Evolutionary conservation across 2,329 filamentous ascomycete species (phyloP).

Genomic region (Xylariaceae sp.): DNA sequence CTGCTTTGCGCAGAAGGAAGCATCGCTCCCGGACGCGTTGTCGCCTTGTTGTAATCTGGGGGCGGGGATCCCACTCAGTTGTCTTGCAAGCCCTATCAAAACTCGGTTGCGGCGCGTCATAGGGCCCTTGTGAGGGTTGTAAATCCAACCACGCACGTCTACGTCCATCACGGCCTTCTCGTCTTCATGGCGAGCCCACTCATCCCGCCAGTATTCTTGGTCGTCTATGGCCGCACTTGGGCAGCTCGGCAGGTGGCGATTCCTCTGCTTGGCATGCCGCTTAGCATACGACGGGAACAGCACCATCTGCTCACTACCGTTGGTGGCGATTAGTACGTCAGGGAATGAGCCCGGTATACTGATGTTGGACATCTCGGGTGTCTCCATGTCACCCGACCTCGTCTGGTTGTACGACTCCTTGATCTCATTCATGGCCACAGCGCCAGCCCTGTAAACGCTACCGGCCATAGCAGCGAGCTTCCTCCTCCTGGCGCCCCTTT

Average conservation of each 20-base stretch:
- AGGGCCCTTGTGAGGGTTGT: slow-evolving; percentile 75
- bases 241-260: slow-evolving; percentile 33
- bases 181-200: slow-evolving; percentile 76
- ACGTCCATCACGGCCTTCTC: slow-evolving; percentile 86
- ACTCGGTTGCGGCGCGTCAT: slow-evolving; percentile 84
- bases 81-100: slow-evolving; percentile 77
- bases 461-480: slow-evolving; percentile 66
- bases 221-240: slow-evolving; percentile 47
- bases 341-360: slow-evolving; percentile 74
- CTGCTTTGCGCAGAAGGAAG: slow-evolving; percentile 31
- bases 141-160: slow-evolving; percentile 93
- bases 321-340: slow-evolving; percentile 72
- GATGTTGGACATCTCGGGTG: slow-evolving; percentile 31
- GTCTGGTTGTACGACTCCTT: slow-evolving; percentile 55
- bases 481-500: slow-evolving; percentile 68
- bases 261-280: slow-evolving; percentile 51
- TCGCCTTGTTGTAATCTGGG: slow-evolving; percentile 43
- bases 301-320: slow-evolving; percentile 86
- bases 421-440: slow-evolving; percentile 53
- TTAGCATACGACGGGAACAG: slow-evolving; percentile 92
- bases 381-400: slow-evolving; percentile 35
- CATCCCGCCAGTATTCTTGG: slow-evolving; percentile 67
- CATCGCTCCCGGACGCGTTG: slow-evolving; percentile 16
- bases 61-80: slow-evolving; percentile 79
- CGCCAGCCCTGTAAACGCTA: slow-evolving; percentile 51